Conservation (phyloP, 1,284 basidiomycete species). For the Peniophora sp. region DNA sequence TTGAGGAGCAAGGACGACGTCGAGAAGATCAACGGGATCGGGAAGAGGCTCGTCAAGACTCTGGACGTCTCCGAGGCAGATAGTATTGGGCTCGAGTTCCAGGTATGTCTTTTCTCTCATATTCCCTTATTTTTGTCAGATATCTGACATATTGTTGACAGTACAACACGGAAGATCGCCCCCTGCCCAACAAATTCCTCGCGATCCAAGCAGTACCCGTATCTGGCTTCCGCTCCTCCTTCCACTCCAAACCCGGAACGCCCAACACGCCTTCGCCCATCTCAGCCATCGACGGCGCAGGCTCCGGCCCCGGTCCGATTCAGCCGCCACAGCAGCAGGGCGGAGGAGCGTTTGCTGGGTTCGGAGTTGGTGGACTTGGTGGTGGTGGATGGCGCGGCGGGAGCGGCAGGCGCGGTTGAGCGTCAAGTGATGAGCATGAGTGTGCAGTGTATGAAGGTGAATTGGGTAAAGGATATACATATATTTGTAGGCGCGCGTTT, state of each 20-base stretch:
- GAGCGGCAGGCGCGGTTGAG: neutral
- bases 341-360: neutral
- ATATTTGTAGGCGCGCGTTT: too few relatives aligned
- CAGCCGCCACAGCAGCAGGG: neutral
- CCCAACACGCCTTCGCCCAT: conserved; percentile 24
- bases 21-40: conserved; percentile 77
- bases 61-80: conserved; percentile 76
- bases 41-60: conserved; percentile 72
- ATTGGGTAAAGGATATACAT: too few relatives aligned
- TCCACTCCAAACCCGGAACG: conserved; percentile 28
- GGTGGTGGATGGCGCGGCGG: neutral
- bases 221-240: conserved; percentile 57
- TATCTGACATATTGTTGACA: conserved; percentile 17
- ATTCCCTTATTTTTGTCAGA: conserved; percentile 3
- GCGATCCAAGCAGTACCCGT: conserved; percentile 64
- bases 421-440: neutral
- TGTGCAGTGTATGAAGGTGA: too few relatives aligned
- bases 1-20: conserved; percentile 77
- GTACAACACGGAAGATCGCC: conserved; percentile 79
- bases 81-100: conserved; percentile 82
- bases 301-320: conserved; percentile 17
- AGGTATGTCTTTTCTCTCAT: conserved; percentile 36
- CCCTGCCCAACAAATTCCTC: conserved; percentile 70
- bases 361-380: neutral
- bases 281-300: conserved; percentile 15